Evolutionary conservation across 257 asterid species (phyloP), one percentile per base, ranked within the genome.

Genomic region (Paulownia fortunei): DNA sequence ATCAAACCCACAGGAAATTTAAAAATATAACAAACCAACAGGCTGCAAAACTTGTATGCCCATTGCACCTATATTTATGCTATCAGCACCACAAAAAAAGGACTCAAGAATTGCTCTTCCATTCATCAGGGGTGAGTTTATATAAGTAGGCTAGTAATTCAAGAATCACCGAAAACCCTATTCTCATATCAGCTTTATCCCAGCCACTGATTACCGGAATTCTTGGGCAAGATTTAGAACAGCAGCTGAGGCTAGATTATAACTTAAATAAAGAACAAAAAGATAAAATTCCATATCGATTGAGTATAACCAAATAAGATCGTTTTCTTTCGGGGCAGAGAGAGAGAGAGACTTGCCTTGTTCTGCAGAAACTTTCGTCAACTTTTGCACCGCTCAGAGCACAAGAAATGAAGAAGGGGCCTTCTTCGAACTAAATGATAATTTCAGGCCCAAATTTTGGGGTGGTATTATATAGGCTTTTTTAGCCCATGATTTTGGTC

Each of bases 331-430:
- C 19, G 7, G 36, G 3, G 41, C 0, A 10, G 56, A 4, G 66
- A 24, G 81, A 58, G 39, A 64, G 72, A 77, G 77, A 34, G 36
- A 49, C 65, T 54, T 69, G 80, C 74, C 78, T 72, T 1, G 39
- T 68, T 52, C 51, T 3, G 84, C 75, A 37, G 66, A 68, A 23
- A 36, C 3, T 41, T 24, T 27, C 61, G 19, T 49, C 72, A 3
- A 6, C 54, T 34, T 78, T 23, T 3, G 73, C 68, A 36, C 41
- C 58, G 74, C 5, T 4, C 23, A 16, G 36, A 18, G 56, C 10
- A 41, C 1, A 13, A 18, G 69, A 9, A 34, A 64, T 37, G 46
- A 18, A 52, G 47, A 60, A 8, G 23, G 64, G n/a, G 54, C 72
- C 72, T 55, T 5, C 51, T 6, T 15, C 16, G 7, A 12, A 49